Evolutionary conservation across 2,329 filamentous ascomycete genomes (phyloP).

Genomic region (Ilyonectria robusta): DNA sequence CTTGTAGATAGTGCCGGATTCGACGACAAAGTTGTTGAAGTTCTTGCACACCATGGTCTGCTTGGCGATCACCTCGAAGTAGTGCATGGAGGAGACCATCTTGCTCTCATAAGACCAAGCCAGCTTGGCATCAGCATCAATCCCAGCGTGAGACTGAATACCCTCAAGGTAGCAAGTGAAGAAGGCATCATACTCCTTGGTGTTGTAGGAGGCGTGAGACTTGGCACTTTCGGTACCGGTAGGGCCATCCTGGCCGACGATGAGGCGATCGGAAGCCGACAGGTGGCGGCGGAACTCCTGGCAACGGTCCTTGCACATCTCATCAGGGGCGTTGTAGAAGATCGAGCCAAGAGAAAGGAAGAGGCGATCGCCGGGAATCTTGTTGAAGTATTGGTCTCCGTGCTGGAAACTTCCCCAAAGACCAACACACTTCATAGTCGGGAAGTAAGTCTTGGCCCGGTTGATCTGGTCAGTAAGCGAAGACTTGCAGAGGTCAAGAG

Average conservation of each 20-base stretch:
- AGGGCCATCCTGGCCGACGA: slow-evolving; percentile 39
- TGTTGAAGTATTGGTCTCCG: slow-evolving; percentile 30
- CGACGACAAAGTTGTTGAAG: slow-evolving; percentile 13
- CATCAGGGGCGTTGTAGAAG: slow-evolving; percentile 38
- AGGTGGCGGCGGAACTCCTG: slow-evolving; percentile 36
- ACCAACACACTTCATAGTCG: slow-evolving; percentile 23
- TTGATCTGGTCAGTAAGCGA: slow-evolving; percentile 32
- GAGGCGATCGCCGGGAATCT: slow-evolving; percentile 17
- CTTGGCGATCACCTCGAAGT: slow-evolving; percentile 32
- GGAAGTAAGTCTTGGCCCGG: slow-evolving; percentile 30
- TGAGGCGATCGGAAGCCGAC: slow-evolving; percentile 16
- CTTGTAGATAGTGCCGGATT: slow-evolving; percentile 15
- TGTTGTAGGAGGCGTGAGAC: slow-evolving; percentile 30
- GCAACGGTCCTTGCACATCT: slow-evolving; percentile 38
- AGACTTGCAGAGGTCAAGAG: slow-evolving; percentile 30
- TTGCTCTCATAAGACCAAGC: slow-evolving; percentile 30
- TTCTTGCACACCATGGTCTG: slow-evolving; percentile 32
- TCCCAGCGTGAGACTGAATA: slow-evolving; percentile 28
- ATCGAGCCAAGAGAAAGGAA: slow-evolving; percentile 39
- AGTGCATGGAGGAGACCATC: slow-evolving; percentile 33
- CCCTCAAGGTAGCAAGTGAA: slow-evolving; percentile 29
- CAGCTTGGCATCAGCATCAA: slow-evolving; percentile 2
- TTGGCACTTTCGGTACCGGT: neutral
- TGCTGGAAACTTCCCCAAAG: slow-evolving; percentile 43
- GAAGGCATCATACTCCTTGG: slow-evolving; percentile 32